Percentiles rank a stretch among this genome's conserved stretches.
Evolutionary conservation across 1,139 yeast genomes (phyloP).

Genomic region (Hansenula anomala): DNA sequence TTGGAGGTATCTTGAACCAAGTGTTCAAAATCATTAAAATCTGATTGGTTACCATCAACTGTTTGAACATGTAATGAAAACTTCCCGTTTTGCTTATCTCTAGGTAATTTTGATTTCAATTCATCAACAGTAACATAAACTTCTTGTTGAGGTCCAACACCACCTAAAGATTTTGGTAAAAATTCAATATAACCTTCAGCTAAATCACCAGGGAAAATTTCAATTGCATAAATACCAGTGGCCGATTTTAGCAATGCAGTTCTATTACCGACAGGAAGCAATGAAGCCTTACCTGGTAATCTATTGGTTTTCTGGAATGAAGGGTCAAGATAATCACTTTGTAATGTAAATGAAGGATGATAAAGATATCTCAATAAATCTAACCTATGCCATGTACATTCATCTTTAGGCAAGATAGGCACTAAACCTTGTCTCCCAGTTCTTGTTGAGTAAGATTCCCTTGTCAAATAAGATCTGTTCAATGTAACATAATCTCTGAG

Average conservation of each 20-base stretch:
- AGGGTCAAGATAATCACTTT: constrained; percentile 47
- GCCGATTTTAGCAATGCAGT: constrained; percentile 43
- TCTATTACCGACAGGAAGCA: constrained; percentile 43
- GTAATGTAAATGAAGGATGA: constrained; percentile 76
- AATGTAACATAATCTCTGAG: constrained; percentile 75
- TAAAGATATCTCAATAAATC: constrained; percentile 73
- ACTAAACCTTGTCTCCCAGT: constrained; percentile 39
- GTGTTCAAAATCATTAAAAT: constrained; percentile 24
- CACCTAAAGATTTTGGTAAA: constrained; percentile 52
- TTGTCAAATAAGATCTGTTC: constrained; percentile 77
- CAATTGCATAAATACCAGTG: constrained; percentile 72
- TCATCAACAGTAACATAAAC: constrained; percentile 45
- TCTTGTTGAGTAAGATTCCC: constrained; percentile 58
- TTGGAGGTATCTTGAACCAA: constrained; percentile 11
- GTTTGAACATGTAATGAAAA: constrained; percentile 47
- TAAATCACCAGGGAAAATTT: constrained; percentile 54
- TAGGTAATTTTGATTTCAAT: constrained; percentile 38
- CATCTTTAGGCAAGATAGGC: constrained; percentile 56
- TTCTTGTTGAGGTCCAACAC: constrained; percentile 53
- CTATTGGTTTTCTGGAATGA: constrained; percentile 16
- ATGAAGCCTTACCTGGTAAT: constrained; percentile 29
- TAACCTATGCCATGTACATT: constrained; percentile 82
- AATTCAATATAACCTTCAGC: constrained; percentile 61
- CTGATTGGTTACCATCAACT: constrained; percentile 34
- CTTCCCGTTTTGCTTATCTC: constrained; percentile 31